Conservation (phyloP, 1,284 basidiomycete genomes). For the Erythrobasidium hasegawianum region DNA sequence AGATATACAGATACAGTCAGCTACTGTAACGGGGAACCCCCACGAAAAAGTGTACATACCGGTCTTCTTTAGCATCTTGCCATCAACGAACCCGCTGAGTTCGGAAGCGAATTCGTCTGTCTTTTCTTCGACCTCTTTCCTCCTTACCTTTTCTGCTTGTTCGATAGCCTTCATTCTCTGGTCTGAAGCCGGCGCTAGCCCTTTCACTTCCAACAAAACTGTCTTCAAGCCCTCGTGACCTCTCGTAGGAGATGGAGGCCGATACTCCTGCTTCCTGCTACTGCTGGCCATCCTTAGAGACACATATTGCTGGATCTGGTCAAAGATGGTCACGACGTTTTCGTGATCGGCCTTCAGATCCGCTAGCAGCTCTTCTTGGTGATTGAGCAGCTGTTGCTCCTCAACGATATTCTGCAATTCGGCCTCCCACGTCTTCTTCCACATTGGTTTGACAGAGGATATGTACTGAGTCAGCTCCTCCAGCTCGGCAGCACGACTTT, state of each 20-base stretch:
- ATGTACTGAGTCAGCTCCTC: slow-evolving; percentile 78
- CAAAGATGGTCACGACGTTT: slow-evolving; percentile 75
- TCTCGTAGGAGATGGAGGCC: slow-evolving; percentile 53
- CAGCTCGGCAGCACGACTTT: slow-evolving; percentile 65
- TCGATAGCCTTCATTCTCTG: slow-evolving; percentile 81
- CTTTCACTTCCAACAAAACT: slow-evolving; percentile 81
- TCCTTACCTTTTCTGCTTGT: slow-evolving; percentile 70
- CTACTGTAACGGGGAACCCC: neutral
- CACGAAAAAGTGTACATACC: slow-evolving; percentile 51
- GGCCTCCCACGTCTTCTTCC: slow-evolving; percentile 98
- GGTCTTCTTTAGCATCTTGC: slow-evolving; percentile 84
- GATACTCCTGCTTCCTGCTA: slow-evolving; percentile 51
- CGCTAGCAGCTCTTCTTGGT: slow-evolving; percentile 82
- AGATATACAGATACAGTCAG: neutral
- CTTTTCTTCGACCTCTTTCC: slow-evolving; percentile 65
- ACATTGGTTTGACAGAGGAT: slow-evolving; percentile 85
- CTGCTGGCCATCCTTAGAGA: slow-evolving; percentile 26
- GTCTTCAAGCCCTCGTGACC: slow-evolving; percentile 61
- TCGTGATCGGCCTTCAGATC: slow-evolving; percentile 90
- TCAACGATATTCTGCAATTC: slow-evolving; percentile 95
- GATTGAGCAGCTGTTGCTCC: slow-evolving; percentile 88
- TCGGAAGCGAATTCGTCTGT: slow-evolving; percentile 78
- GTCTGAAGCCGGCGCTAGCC: slow-evolving; percentile 70
- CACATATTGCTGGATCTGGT: slow-evolving; percentile 58
- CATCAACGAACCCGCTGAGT: slow-evolving; percentile 72